These are phyloP conservation scores for Scutellaria barbata DNA, from an alignment of 257 asterid species.

Conservation along the genomic window DNA sequence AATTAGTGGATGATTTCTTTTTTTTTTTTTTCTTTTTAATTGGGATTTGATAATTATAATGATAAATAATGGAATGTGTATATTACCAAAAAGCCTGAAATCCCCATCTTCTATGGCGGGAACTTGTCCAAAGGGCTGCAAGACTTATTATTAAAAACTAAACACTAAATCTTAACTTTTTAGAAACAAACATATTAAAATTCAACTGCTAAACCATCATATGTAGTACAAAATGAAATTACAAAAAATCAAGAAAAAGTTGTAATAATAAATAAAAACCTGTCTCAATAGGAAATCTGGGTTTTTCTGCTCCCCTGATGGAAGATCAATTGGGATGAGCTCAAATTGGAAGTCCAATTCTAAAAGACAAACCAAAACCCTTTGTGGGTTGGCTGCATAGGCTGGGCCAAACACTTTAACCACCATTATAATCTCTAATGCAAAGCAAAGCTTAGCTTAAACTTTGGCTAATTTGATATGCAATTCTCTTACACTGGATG, in stretches of 20 bases:
- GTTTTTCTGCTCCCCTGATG: conserved; percentile 55
- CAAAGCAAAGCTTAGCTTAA: too few relatives aligned
- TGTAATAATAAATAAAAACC: conserved; percentile 28
- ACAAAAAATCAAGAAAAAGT: too few relatives aligned
- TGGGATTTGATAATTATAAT: neutral
- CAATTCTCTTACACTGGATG: neutral
- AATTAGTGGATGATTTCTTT: neutral
- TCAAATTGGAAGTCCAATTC: conserved; percentile 68
- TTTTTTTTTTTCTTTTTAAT: neutral
- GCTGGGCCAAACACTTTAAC: conserved; percentile 77
- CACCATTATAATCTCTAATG: conserved; percentile 48
- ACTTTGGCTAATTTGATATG: neutral
- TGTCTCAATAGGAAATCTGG: conserved; percentile 59
- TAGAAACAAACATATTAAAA: too few relatives aligned
- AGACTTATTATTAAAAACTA: neutral
- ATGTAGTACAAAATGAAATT: too few relatives aligned
- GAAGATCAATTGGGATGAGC: conserved; percentile 61
- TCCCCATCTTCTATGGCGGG: conserved; percentile 84
- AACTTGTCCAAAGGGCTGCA: conserved; percentile 94
- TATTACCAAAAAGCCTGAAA: conserved; percentile 81
- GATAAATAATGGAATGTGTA: neutral
- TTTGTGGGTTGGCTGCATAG: conserved; percentile 72
- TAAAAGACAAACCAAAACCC: conserved; percentile 67
- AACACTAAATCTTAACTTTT: too few relatives aligned
- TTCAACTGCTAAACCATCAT: too few relatives aligned